These are phyloP conservation scores for Cyclocybe cylindracea DNA, from an alignment of 768 basidiomycete genomes.

Conservation along the genomic window DNA sequence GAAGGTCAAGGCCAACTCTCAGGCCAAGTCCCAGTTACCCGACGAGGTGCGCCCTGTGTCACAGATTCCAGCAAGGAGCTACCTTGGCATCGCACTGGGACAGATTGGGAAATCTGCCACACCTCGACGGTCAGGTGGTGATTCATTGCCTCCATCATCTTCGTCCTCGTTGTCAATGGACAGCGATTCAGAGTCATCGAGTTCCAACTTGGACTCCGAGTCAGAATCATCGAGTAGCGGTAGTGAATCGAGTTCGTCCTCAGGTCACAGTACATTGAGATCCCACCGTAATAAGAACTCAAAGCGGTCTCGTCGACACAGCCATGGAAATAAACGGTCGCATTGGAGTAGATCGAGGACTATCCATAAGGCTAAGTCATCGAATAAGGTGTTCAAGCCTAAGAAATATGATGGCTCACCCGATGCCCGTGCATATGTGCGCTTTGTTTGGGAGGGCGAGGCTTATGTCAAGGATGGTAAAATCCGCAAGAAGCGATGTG, in stretches of 20 bases:
- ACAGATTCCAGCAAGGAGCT: neutral
- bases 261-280: neutral
- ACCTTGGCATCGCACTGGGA: neutral
- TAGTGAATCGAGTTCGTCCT: too few relatives aligned
- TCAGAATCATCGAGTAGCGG: too few relatives aligned
- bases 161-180: too few relatives aligned
- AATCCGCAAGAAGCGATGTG: neutral
- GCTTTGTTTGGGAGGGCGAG: conserved; percentile 14
- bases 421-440: conserved; percentile 8
- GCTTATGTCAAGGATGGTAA: conserved; percentile 8
- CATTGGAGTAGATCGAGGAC: neutral
- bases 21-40: neutral
- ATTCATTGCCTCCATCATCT: too few relatives aligned
- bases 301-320: too few relatives aligned
- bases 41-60: neutral
- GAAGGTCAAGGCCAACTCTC: too few relatives aligned
- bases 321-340: neutral
- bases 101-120: neutral
- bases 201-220: too few relatives aligned
- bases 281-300: neutral
- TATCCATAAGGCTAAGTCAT: neutral
- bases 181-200: too few relatives aligned
- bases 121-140: too few relatives aligned
- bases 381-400: neutral
- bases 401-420: conserved; percentile 10